A percentile compares a stretch with the other conserved stretches of the same genome.
Conservation (phyloP, 2,329 filamentous ascomycete genomes). For the Claviceps lovelessii region DNA sequence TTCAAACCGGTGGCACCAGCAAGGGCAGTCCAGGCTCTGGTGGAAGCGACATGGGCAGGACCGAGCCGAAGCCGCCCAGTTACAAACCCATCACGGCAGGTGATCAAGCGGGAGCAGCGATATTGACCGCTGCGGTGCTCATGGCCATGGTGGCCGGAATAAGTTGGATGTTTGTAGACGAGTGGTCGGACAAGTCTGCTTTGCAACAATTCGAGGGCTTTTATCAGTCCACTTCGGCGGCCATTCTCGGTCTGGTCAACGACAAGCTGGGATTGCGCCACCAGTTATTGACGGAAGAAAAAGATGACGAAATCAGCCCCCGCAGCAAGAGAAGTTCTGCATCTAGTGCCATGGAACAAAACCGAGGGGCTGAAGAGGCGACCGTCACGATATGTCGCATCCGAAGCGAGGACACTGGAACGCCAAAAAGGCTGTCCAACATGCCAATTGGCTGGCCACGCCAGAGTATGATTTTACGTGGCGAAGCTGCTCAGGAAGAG, state of each 20-base stretch:
- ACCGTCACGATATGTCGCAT: slow-evolving; percentile 9
- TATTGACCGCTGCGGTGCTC: slow-evolving; percentile 46
- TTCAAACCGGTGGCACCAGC: slow-evolving; percentile 43
- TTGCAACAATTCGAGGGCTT: slow-evolving; percentile 19
- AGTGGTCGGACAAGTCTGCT: slow-evolving; percentile 22
- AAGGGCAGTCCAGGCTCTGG: slow-evolving; percentile 31
- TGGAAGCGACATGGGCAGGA: slow-evolving; percentile 30
- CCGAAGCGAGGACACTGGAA: slow-evolving; percentile 8
- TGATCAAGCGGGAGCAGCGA: slow-evolving; percentile 54
- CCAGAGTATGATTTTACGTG: not conserved
- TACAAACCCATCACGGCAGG: slow-evolving; percentile 30
- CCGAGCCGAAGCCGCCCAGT: slow-evolving; percentile 12
- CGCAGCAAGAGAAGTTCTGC: slow-evolving; percentile 11
- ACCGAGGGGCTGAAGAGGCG: slow-evolving; percentile 5
- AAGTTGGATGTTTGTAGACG: slow-evolving; percentile 34
- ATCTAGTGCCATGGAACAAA: slow-evolving; percentile 10
- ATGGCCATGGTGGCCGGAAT: slow-evolving; percentile 38
- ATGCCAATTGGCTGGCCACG: slow-evolving; percentile 26
- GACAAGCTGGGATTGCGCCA: slow-evolving; percentile 6
- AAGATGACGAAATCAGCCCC: slow-evolving; percentile 5
- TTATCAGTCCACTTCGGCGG: slow-evolving; percentile 8
- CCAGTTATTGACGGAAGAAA: slow-evolving; percentile 10
- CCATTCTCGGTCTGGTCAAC: slow-evolving; percentile 6
- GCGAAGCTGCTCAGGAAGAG: not conserved
- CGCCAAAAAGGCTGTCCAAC: slow-evolving; percentile 16